phyloP scores from a whole-genome alignment of 139 green algal genomes.

The Pleodorina starrii region DNA sequence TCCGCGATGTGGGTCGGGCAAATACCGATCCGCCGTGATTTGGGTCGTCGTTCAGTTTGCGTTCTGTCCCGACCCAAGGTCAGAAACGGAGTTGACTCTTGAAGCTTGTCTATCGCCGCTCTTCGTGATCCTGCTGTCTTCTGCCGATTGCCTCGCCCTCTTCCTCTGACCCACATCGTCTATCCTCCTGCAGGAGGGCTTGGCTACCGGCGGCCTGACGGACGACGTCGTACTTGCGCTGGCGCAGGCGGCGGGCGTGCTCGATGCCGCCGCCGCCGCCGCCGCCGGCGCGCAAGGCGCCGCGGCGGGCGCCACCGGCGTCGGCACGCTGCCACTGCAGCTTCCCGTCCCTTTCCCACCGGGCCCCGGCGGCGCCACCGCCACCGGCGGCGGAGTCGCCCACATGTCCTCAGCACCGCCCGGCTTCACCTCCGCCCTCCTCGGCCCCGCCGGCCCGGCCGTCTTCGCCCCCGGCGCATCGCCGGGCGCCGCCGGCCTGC shows the following conservation, averaged over 20 bases:
- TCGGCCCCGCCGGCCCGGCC: not conserved
- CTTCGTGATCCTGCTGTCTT: no score
- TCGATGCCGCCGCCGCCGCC: not conserved
- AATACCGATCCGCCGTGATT: no score
- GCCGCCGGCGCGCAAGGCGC: not conserved
- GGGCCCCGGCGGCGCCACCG: not conserved
- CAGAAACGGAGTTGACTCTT: no score
- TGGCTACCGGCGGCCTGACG: not conserved
- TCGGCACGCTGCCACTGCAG: not conserved
- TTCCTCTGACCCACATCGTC: no score
- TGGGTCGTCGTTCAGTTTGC: no score
- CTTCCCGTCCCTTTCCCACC: not conserved
- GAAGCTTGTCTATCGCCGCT: no score
- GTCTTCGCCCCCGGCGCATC: not conserved
- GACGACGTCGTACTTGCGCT: conserved; percentile 23
- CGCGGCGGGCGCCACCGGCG: not conserved
- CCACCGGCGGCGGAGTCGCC: not conserved
- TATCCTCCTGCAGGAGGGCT: conserved; percentile 19
- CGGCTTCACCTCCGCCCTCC: not conserved
- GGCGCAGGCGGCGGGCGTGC: conserved; percentile 19
- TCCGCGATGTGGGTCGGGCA: no score
- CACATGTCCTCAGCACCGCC: not conserved
- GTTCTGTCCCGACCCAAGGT: no score
- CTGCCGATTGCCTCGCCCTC: not conserved
- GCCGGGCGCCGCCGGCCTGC: not conserved